Evolutionary conservation across 1,284 basidiomycete genomes (phyloP).

Genomic region (Athelia sp.): DNA sequence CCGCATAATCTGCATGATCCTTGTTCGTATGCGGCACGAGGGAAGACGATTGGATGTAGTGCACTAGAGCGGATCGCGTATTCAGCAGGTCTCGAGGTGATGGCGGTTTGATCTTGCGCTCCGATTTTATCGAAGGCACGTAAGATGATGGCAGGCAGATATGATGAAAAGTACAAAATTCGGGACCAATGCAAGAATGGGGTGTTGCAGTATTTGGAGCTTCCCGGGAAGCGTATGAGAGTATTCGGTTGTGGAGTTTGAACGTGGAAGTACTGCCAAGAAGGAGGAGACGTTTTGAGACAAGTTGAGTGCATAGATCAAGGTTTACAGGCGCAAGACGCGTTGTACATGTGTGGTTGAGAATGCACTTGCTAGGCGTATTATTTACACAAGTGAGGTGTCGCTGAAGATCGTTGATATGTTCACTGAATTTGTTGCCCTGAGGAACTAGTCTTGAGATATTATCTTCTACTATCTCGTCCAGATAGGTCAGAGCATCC

Average conservation of each 20-base stretch:
- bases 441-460: too few species aligned
- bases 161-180: conserved; percentile 46
- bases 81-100: conserved; percentile 28
- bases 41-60: conserved; percentile 38
- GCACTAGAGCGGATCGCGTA: conserved; percentile 35
- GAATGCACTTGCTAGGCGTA: too few species aligned
- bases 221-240: conserved; percentile 27
- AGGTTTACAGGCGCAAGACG: too few species aligned
- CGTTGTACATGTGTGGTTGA: too few species aligned
- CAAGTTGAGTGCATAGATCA: conserved; percentile 29
- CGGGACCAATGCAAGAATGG: conserved; percentile 33
- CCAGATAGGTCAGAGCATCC: too few species aligned
- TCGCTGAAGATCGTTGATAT: too few species aligned
- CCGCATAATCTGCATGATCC: conserved; percentile 27
- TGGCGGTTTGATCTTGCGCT: conserved; percentile 33
- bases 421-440: too few species aligned
- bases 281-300: conserved; percentile 37
- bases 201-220: conserved; percentile 2
- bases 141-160: conserved; percentile 28
- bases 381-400: too few species aligned
- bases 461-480: too few species aligned
- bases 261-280: conserved; percentile 43
- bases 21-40: conserved; percentile 28
- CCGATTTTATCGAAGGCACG: not conserved
- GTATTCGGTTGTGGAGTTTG: conserved; percentile 39